Conservation (phyloP, 2,329 filamentous ascomycete species). For the Calonectria pseudoreteaudii region DNA sequence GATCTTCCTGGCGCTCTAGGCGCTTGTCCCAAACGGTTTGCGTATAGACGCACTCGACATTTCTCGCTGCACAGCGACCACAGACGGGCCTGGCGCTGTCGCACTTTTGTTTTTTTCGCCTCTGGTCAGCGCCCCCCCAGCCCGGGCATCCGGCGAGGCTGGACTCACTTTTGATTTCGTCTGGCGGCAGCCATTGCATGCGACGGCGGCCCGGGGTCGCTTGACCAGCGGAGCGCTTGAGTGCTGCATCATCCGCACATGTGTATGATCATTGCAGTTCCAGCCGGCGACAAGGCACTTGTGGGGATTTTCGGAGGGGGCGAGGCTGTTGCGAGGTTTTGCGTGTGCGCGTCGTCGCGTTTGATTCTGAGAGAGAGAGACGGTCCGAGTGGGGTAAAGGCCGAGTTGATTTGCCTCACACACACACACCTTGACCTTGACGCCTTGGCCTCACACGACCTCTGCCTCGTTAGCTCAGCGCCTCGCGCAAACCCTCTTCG, state of each 20-base stretch:
- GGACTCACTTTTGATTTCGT: constrained; percentile 22
- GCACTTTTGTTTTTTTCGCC: constrained; percentile 24
- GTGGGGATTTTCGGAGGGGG: constrained; percentile 5
- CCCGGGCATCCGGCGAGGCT: neutral
- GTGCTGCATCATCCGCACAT: constrained; percentile 15
- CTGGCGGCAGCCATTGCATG: constrained; percentile 23
- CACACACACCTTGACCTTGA: neutral
- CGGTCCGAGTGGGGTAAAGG: neutral
- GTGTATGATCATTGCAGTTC: neutral
- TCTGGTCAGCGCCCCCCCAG: neutral
- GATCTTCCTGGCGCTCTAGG: constrained; percentile 38
- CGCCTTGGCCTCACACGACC: neutral
- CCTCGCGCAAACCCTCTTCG: neutral
- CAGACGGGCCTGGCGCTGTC: constrained; percentile 36
- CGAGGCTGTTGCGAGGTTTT: neutral
- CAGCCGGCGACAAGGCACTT: neutral
- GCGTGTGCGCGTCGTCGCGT: constrained; percentile 6
- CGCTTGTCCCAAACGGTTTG: constrained; percentile 39
- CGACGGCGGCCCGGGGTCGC: constrained; percentile 22
- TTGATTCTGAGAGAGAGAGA: neutral
- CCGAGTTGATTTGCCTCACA: neutral
- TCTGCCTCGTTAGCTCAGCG: neutral
- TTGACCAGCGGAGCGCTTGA: constrained; percentile 19
- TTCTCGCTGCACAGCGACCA: constrained; percentile 32
- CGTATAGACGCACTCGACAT: constrained; percentile 35